Conservation (phyloP, 306 rosid genomes). For the Pyrus betulifolia region DNA sequence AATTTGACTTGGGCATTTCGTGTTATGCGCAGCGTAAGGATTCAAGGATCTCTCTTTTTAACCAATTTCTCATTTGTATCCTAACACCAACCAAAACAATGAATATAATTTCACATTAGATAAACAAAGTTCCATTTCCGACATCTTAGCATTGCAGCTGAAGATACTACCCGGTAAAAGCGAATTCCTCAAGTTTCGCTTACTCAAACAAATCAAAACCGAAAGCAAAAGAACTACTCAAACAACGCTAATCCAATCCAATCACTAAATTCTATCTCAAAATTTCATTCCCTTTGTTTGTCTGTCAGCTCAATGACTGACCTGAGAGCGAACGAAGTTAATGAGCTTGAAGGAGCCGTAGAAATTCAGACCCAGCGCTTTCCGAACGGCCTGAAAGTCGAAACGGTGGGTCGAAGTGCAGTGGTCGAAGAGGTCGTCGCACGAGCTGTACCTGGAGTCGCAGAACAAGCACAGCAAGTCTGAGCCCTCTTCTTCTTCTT, state of each 20-base stretch:
- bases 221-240: background rate
- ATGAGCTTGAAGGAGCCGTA: conserved; percentile 74
- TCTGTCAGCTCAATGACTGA: conserved; percentile 1
- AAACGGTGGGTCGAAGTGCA: conserved; percentile 55
- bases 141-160: background rate
- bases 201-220: background rate
- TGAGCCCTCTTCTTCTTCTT: conserved; percentile 20
- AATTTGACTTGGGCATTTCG: background rate
- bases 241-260: background rate
- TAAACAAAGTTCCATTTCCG: background rate
- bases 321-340: conserved; percentile 74
- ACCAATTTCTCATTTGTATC: background rate
- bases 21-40: background rate
- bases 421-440: conserved; percentile 48
- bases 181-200: background rate
- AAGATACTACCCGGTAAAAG: background rate
- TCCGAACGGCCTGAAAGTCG: conserved; percentile 41
- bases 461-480: conserved; percentile 67
- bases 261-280: background rate
- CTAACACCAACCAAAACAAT: background rate
- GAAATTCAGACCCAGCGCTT: conserved; percentile 48
- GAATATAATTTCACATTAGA: background rate
- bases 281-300: background rate
- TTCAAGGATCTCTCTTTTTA: background rate
- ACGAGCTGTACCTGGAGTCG: conserved; percentile 32